These are phyloP conservation scores for Grosmannia clavigera DNA, from an alignment of 2,329 filamentous ascomycete species.

Conservation along the genomic window DNA sequence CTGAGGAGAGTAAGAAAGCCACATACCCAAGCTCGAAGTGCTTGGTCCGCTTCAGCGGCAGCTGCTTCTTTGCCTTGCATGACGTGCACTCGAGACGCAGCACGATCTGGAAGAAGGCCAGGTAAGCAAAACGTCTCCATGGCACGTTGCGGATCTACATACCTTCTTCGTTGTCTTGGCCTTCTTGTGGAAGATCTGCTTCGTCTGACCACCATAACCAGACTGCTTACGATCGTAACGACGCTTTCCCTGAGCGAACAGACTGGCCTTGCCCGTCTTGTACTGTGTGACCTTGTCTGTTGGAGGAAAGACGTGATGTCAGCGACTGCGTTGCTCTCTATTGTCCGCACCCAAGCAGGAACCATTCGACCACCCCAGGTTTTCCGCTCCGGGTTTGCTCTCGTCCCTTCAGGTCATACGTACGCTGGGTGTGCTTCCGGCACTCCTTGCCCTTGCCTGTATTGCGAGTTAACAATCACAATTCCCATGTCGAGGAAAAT, in stretches of 20 bases:
- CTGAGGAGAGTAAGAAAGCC: constrained; percentile 3
- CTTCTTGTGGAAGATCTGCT: constrained; percentile 99
- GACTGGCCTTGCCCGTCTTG: constrained; percentile 33
- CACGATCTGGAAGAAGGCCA: constrained; percentile 49
- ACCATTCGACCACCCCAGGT: not conserved
- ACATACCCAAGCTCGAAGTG: constrained; percentile 99
- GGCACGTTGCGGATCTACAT: not conserved
- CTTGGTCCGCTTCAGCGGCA: constrained; percentile 99
- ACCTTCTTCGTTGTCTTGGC: constrained; percentile 98
- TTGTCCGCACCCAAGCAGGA: not conserved
- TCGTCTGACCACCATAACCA: constrained; percentile 99
- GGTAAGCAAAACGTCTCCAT: not conserved
- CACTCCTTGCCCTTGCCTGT: constrained; percentile 67
- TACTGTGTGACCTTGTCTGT: constrained; percentile 67
- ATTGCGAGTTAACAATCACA: constrained; percentile 20
- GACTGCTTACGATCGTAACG: constrained; percentile 87
- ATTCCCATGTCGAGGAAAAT: not conserved
- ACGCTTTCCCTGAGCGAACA: constrained; percentile 78
- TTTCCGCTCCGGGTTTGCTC: not conserved
- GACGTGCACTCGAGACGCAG: constrained; percentile 92
- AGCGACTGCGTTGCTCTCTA: not conserved
- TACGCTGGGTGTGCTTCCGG: constrained; percentile 56
- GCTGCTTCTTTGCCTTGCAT: constrained; percentile 98
- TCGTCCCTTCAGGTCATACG: constrained; percentile 1
- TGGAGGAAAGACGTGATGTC: constrained; percentile 22